Evolutionary conservation across 176 grass and related monocot genomes (phyloP).

Genomic region (Pontederia paniculata): DNA sequence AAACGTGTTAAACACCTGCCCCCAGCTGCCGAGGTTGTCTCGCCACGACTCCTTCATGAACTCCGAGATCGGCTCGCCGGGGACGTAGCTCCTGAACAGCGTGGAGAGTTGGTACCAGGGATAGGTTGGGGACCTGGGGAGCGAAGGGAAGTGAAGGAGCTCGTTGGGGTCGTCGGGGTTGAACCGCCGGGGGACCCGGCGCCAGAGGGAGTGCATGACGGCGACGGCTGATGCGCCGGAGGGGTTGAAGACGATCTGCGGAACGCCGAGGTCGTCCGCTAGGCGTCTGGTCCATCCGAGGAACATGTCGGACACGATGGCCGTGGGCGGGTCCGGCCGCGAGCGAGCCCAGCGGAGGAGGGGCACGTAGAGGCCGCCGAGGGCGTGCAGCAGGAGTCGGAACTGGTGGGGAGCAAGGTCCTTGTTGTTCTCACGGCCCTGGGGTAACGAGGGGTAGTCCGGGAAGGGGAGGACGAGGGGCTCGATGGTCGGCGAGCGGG

Average conservation of each 20-base stretch:
- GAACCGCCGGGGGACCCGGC: not conserved
- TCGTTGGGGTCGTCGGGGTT: not conserved
- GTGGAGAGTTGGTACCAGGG: not conserved
- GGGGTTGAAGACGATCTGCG: not conserved
- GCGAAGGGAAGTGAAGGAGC: not conserved
- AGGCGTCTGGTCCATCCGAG: conserved; percentile 28
- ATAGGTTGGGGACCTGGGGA: not conserved
- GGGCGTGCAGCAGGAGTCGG: not conserved
- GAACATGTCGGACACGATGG: conserved; percentile 36
- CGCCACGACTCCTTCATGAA: not conserved
- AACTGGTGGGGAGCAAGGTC: not conserved
- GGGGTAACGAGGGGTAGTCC: conserved; percentile 23
- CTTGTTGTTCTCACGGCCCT: not conserved
- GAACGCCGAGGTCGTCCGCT: conserved; percentile 24
- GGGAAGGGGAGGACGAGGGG: too few relatives aligned
- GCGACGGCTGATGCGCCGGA: conserved; percentile 1
- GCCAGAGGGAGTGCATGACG: not conserved
- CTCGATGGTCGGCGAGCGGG: not conserved
- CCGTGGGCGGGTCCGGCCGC: conserved; percentile 9
- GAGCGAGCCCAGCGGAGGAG: conserved; percentile 38
- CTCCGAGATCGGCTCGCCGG: conserved; percentile 1
- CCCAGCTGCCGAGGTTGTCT: conserved; percentile 27
- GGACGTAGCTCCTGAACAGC: not conserved
- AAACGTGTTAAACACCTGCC: conserved; percentile 12
- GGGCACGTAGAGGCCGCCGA: conserved; percentile 14